phyloP scores from a whole-genome alignment of 495 filamentous ascomycete genomes.

The Staphylotrichum longicolle region DNA sequence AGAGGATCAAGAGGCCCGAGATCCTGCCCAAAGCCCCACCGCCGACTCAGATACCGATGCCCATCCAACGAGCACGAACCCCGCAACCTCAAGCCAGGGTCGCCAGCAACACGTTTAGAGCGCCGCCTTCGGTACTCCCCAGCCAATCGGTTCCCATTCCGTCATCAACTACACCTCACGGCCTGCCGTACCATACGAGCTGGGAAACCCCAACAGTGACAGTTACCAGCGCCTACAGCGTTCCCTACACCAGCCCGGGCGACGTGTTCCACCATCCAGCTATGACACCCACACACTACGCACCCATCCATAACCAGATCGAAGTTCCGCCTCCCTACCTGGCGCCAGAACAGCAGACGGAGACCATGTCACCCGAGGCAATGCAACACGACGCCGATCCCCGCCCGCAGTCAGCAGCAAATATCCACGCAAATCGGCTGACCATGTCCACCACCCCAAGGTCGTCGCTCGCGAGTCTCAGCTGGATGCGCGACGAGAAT shows the following conservation, averaged over 20 bases:
- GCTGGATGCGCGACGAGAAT: constrained; percentile 33
- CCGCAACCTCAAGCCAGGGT: constrained; percentile 18
- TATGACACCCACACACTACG: constrained; percentile 21
- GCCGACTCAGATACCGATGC: constrained; percentile 27
- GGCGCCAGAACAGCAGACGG: constrained; percentile 10
- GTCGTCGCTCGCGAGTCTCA: constrained; percentile 24
- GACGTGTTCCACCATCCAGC: constrained; percentile 22
- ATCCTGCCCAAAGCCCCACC: constrained; percentile 21
- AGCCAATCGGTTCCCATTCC: constrained; percentile 19
- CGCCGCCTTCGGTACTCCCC: constrained; percentile 11
- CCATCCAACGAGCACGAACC: constrained; percentile 24
- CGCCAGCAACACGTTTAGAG: constrained; percentile 7
- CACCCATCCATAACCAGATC: constrained; percentile 13
- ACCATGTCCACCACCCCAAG: constrained; percentile 25
- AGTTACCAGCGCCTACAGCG: constrained; percentile 20
- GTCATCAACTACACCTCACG: constrained; percentile 6
- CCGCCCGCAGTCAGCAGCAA: constrained; percentile 18
- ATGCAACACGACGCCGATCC: constrained; percentile 20
- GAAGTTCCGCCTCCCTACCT: constrained; percentile 19
- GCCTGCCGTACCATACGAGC: constrained; percentile 15
- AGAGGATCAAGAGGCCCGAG: constrained; percentile 25
- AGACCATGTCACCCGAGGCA: constrained; percentile 6
- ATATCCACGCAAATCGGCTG: constrained; percentile 20
- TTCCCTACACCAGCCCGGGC: constrained; percentile 22
- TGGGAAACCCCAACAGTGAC: constrained; percentile 22